Conservation (phyloP, 768 basidiomycete species). For the Hirschioporus abietinus region DNA sequence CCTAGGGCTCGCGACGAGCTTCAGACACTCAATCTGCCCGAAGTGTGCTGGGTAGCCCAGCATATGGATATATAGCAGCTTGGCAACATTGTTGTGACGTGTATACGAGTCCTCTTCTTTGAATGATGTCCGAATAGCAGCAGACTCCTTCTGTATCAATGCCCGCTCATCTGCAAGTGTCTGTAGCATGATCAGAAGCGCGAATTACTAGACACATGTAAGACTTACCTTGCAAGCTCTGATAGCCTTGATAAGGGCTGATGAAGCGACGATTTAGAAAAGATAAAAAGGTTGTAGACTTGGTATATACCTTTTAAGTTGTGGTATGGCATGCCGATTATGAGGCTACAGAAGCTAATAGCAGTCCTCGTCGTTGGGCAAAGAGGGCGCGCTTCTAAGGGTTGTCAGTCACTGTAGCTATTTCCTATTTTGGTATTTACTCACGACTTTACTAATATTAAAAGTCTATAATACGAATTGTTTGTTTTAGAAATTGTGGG, state of each 20-base stretch:
- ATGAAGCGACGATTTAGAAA: conserved; percentile 6
- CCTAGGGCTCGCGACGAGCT: conserved; percentile 89
- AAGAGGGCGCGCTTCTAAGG: not conserved
- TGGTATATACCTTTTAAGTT: conserved; percentile 71
- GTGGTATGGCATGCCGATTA: conserved; percentile 40
- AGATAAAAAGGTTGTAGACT: conserved; percentile 5
- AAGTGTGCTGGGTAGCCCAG: conserved; percentile 98
- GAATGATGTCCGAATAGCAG: conserved; percentile 94
- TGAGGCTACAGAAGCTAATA: not conserved
- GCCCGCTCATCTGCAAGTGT: conserved; percentile 98
- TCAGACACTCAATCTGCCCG: conserved; percentile 96
- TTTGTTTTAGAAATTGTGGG: too few species aligned
- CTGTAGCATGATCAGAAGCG: conserved; percentile 35
- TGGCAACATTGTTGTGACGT: conserved; percentile 96
- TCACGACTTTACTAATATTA: too few species aligned
- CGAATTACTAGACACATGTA: conserved; percentile 12
- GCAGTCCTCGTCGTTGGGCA: conserved; percentile 1
- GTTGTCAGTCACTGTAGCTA: not conserved
- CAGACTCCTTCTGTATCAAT: conserved; percentile 95
- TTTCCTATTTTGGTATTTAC: not conserved
- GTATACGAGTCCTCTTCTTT: conserved; percentile 94
- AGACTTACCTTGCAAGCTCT: conserved; percentile 84
- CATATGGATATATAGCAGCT: conserved; percentile 98
- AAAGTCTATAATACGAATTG: too few species aligned
- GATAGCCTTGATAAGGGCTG: conserved; percentile 97